phyloP scores from a whole-genome alignment of 371 early-diverging fungal species.

The Zopfochytrium polystomum region DNA sequence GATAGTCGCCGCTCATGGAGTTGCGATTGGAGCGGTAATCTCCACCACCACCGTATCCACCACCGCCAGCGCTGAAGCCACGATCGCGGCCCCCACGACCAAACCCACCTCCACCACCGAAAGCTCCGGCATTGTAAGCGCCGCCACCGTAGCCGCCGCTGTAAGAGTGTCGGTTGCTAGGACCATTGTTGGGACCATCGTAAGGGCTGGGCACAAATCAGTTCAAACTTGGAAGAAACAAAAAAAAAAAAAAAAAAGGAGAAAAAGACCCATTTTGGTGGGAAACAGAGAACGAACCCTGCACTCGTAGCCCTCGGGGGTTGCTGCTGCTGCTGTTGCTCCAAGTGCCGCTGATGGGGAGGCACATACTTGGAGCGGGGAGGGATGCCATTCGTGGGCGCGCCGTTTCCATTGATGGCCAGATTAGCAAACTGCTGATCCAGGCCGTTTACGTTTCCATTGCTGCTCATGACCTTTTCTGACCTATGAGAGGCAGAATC shows the following conservation, averaged over 20 bases:
- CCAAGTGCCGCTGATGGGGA: too few relatives aligned
- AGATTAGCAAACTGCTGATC: slow-evolving; percentile 27
- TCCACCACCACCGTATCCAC: slow-evolving; percentile 12
- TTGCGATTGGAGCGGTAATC: slow-evolving; percentile 16
- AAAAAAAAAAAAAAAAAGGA: not conserved
- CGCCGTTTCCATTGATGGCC: slow-evolving; percentile 7
- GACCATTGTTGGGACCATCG: too few relatives aligned
- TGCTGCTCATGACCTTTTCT: slow-evolving; percentile 24
- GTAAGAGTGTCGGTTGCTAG: slow-evolving; percentile 20
- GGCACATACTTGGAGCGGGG: too few relatives aligned
- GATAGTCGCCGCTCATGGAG: slow-evolving; percentile 24
- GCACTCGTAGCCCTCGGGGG: slow-evolving; percentile 17
- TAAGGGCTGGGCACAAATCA: too few relatives aligned
- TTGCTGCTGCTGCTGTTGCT: too few relatives aligned
- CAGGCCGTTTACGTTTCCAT: slow-evolving; percentile 18
- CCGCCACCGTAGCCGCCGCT: slow-evolving; percentile 43
- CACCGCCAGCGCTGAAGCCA: slow-evolving; percentile 45
- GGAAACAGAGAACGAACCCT: slow-evolving; percentile 5
- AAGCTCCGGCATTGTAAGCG: slow-evolving; percentile 41
- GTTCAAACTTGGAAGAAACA: not conserved
- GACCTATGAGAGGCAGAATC: too few relatives aligned
- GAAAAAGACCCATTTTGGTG: not conserved
- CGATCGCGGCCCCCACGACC: slow-evolving; percentile 23
- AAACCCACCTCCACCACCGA: slow-evolving; percentile 48
- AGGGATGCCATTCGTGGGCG: not conserved